phyloP scores from a whole-genome alignment of 306 rosid genomes.

The Inga oerstediana region DNA sequence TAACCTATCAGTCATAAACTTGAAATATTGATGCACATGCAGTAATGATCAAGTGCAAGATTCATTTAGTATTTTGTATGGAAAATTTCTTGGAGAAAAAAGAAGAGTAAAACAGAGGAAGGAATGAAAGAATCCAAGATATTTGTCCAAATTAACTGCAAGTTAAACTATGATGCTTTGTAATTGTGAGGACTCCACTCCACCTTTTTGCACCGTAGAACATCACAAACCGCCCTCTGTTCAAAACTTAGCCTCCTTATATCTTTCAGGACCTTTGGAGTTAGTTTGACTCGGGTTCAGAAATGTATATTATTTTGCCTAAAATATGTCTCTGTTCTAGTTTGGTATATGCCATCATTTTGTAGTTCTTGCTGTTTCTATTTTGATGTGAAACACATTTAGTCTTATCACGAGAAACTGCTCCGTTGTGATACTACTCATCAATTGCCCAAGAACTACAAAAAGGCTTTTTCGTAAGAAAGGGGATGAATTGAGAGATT shows the following conservation, averaged over 20 bases:
- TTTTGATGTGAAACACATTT: neutral
- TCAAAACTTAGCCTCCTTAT: neutral
- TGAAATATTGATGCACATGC: conserved; percentile 11
- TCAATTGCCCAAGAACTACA: neutral
- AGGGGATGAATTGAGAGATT: neutral
- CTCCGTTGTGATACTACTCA: neutral
- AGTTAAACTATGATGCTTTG: neutral
- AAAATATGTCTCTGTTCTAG: neutral
- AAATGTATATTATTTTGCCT: neutral
- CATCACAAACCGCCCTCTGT: neutral
- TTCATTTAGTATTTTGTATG: neutral
- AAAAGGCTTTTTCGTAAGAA: neutral
- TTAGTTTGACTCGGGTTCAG: neutral
- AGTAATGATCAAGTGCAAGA: neutral
- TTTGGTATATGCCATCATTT: neutral
- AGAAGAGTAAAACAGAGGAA: neutral
- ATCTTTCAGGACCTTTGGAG: neutral
- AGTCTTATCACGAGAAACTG: neutral
- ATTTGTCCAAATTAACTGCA: neutral
- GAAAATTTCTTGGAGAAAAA: neutral
- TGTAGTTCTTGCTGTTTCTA: neutral
- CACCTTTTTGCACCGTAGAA: neutral
- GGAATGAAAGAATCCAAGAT: neutral
- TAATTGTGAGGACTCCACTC: neutral
- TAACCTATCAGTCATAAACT: neutral